Evolutionary conservation across 2,329 filamentous ascomycete species (phyloP).

Genomic region (Hymenoscyphus albidus): DNA sequence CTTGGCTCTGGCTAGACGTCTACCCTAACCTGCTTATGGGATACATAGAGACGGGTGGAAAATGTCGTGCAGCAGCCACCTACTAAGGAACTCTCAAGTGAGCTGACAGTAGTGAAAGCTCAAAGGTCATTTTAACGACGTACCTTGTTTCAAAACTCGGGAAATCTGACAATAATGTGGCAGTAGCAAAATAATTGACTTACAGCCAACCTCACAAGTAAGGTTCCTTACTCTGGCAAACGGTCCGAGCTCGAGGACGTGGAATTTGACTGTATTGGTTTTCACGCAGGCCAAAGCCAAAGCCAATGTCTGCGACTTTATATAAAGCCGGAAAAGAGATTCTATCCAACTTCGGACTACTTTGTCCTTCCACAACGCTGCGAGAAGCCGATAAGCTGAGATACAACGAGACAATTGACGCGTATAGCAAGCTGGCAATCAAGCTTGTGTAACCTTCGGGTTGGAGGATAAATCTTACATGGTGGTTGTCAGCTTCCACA

Average conservation of each 20-base stretch:
- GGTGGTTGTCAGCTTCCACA: neutral
- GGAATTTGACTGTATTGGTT: neutral
- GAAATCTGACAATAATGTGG: neutral
- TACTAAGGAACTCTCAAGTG: neutral
- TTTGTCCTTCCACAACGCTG: neutral
- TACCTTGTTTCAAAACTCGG: neutral
- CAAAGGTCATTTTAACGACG: neutral
- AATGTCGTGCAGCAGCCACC: neutral
- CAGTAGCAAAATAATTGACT: neutral
- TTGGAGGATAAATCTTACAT: neutral
- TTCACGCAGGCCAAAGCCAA: neutral
- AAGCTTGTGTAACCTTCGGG: neutral
- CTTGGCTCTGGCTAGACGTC: neutral
- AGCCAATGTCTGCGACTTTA: neutral
- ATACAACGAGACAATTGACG: neutral
- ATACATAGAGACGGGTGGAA: neutral
- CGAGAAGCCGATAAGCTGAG: neutral
- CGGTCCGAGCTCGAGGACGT: neutral
- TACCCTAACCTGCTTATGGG: neutral
- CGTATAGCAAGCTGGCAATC: neutral
- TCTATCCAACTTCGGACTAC: neutral
- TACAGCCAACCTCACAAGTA: neutral
- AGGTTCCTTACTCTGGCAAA: too few relatives aligned
- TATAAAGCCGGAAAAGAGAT: neutral
- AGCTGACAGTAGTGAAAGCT: neutral